Evolutionary conservation across 139 green algal species (phyloP).

Genomic region (Coelastrella sp.): DNA sequence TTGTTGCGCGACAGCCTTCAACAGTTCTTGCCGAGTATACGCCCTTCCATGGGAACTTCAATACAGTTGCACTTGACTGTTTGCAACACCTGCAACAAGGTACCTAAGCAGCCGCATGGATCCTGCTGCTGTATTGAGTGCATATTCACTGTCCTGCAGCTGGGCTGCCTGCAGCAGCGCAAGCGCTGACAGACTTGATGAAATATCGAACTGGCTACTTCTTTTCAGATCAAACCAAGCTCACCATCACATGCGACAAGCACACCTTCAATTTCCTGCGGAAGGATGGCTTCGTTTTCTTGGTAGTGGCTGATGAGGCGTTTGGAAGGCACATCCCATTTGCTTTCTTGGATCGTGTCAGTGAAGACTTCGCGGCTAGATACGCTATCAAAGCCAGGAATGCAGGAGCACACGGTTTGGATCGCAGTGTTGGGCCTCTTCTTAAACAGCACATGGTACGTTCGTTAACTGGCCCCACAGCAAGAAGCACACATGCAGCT

Average conservation of each 20-base stretch:
- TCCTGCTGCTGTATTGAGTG: background rate
- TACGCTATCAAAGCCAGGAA: constrained; percentile 75
- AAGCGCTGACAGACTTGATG: no score
- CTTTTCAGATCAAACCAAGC: constrained; percentile 66
- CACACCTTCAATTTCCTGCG: constrained; percentile 87
- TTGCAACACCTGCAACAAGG: constrained; percentile 72
- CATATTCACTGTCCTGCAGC: background rate
- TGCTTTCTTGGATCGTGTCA: constrained; percentile 79
- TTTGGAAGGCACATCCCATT: constrained; percentile 95
- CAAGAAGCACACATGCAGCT: background rate
- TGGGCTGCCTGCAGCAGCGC: background rate
- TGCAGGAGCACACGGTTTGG: constrained; percentile 82
- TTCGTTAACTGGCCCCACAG: background rate
- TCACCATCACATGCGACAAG: constrained; percentile 80
- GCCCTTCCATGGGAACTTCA: constrained; percentile 93
- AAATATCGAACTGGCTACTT: no score
- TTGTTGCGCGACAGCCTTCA: constrained; percentile 75
- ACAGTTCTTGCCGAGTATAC: constrained; percentile 95
- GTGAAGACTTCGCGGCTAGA: constrained; percentile 59
- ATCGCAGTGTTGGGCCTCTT: constrained; percentile 88
- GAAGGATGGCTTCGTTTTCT: constrained; percentile 80
- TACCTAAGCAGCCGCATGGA: background rate
- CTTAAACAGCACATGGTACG: constrained; percentile 89
- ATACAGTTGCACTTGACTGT: constrained; percentile 90
- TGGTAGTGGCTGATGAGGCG: constrained; percentile 94